A percentile compares a stretch with the other conserved stretches of the same genome.
Evolutionary conservation across 176 grass and related monocot species (phyloP).

Genomic region (Musa schizocarpa): DNA sequence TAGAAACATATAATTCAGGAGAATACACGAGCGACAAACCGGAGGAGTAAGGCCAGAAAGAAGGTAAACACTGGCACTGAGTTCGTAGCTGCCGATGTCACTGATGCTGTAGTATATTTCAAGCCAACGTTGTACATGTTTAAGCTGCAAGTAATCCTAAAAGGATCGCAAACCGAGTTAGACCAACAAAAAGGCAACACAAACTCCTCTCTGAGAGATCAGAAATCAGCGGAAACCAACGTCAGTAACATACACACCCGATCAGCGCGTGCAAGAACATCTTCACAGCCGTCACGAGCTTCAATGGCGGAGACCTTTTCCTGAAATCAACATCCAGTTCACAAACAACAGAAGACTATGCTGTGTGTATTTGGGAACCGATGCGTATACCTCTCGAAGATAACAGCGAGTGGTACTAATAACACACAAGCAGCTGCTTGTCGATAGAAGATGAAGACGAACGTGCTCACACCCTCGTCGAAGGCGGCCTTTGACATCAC

Average conservation of each 20-base stretch:
- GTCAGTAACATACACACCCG: neutral
- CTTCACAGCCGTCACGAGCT: neutral
- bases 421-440: slow-evolving; percentile 47
- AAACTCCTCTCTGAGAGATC: too few species aligned
- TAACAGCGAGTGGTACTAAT: slow-evolving; percentile 40
- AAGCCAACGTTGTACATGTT: slow-evolving; percentile 47
- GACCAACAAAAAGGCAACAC: too few species aligned
- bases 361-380: too few species aligned
- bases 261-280: slow-evolving; percentile 9
- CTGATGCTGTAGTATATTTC: slow-evolving; percentile 54
- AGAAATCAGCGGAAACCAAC: too few species aligned
- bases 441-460: slow-evolving; percentile 83
- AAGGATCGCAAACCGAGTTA: neutral
- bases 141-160: slow-evolving; percentile 46
- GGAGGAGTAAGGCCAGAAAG: slow-evolving; percentile 19
- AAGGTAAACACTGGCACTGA: slow-evolving; percentile 55
- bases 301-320: neutral
- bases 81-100: slow-evolving; percentile 39
- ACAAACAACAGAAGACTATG: too few species aligned
- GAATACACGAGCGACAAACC: neutral
- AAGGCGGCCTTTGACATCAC: slow-evolving; percentile 63
- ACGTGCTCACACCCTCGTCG: slow-evolving; percentile 48
- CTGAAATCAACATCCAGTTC: neutral
- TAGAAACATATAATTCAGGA: neutral
- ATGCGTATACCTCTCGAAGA: slow-evolving; percentile 23